Percentiles rank a stretch among this genome's conserved stretches.
Conservation (phyloP, 225 moss, liverwort and hornwort species). For the Pseudoscleropodium purum region DNA sequence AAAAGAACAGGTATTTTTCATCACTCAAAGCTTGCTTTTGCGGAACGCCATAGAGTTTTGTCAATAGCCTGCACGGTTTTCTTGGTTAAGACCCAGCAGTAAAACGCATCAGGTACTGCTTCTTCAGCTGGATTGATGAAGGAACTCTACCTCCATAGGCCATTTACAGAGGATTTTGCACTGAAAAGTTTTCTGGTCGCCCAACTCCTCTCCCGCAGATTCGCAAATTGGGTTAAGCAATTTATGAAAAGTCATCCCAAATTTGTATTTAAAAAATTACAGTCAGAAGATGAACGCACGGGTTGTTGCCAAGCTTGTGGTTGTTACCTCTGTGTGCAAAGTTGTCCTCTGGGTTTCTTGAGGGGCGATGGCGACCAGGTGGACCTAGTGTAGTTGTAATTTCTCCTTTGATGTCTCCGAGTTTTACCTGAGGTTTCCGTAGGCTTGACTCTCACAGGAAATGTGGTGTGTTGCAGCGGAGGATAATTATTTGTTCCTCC, state of each 20-base stretch:
- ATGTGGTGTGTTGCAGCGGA: conserved; percentile 17
- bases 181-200: background rate
- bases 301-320: background rate
- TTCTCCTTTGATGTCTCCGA: background rate
- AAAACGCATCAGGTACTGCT: background rate
- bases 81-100: background rate
- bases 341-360: background rate
- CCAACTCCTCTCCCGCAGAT: background rate
- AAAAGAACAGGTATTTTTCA: conserved; percentile 40
- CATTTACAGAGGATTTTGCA: background rate
- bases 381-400: background rate
- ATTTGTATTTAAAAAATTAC: background rate
- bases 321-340: background rate
- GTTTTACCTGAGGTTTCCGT: background rate
- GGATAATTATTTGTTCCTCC: conserved; percentile 35
- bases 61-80: background rate
- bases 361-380: background rate
- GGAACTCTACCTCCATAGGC: background rate
- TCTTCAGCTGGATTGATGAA: background rate
- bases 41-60: background rate
- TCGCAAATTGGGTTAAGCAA: background rate
- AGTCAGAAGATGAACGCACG: background rate
- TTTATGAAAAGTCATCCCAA: background rate
- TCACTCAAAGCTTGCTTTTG: background rate
- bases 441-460: background rate